Percentiles rank a stretch among this genome's conserved stretches.
Evolutionary conservation across 495 filamentous ascomycete species (phyloP).

Genomic region (Chlorociboria aeruginascens): DNA sequence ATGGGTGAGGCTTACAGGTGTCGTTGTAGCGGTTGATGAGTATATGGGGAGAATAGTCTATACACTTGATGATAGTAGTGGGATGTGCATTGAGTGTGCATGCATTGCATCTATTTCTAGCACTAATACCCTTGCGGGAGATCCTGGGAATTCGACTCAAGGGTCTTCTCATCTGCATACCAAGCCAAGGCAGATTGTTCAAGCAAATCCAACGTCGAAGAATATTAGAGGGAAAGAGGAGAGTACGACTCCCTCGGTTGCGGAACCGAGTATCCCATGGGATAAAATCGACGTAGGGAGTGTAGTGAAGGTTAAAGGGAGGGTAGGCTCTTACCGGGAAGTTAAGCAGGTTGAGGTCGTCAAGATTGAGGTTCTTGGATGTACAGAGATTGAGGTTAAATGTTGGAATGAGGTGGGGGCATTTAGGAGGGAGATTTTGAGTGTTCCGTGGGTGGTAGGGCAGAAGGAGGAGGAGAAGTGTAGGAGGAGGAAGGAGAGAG

Average conservation of each 20-base stretch:
- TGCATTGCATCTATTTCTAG: constrained; percentile 1
- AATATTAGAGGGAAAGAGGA: neutral
- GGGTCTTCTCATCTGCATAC: too few relatives aligned
- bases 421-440: constrained; percentile 53
- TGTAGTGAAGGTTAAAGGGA: constrained; percentile 69
- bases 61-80: constrained; percentile 79
- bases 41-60: constrained; percentile 45
- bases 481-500: constrained; percentile 4
- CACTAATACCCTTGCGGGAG: neutral
- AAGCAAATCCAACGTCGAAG: too few relatives aligned
- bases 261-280: constrained; percentile 6
- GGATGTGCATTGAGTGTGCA: constrained; percentile 52
- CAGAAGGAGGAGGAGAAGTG: constrained; percentile 15
- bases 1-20: constrained; percentile 67
- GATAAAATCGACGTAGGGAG: constrained; percentile 47
- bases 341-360: constrained; percentile 57
- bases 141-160: constrained; percentile 6
- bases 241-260: neutral
- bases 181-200: too few relatives aligned
- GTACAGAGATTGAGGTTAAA: constrained; percentile 63
- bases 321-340: constrained; percentile 47
- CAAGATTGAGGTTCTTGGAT: constrained; percentile 42
- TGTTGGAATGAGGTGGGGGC: constrained; percentile 59
- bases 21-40: constrained; percentile 67
- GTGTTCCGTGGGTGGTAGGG: constrained; percentile 33